Evolutionary conservation across 148 eudicot species (phyloP).

Genomic region (Nyssa sinensis): DNA sequence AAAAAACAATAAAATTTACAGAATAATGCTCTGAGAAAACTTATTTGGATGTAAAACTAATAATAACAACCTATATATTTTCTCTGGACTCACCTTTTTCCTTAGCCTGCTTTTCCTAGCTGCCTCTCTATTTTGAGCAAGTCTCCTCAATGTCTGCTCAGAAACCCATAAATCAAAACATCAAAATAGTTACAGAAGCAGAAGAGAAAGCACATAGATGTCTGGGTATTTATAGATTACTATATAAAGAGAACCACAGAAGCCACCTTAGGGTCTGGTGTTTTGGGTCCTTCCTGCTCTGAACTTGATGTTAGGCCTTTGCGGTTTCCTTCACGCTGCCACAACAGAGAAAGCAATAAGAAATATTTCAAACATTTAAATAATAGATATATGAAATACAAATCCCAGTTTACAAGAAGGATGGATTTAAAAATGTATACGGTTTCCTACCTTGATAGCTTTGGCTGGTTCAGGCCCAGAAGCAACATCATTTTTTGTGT

Average conservation of each 20-base stretch:
- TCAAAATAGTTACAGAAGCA: neutral
- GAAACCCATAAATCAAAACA: conserved; percentile 18
- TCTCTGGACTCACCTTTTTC: conserved; percentile 65
- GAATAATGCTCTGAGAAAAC: neutral
- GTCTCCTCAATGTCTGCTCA: conserved; percentile 88
- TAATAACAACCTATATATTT: neutral
- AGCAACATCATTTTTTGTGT: conserved; percentile 34
- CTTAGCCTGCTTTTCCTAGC: conserved; percentile 99
- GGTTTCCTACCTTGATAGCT: conserved; percentile 54
- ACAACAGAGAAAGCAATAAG: neutral
- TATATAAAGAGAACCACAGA: no score
- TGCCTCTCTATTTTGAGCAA: conserved; percentile 99
- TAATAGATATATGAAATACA: neutral
- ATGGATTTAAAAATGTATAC: neutral
- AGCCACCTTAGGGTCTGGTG: conserved; percentile 85
- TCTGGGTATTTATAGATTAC: neutral
- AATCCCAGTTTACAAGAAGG: conserved; percentile 18
- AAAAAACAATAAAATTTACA: neutral
- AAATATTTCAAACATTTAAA: no score
- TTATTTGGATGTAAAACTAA: neutral
- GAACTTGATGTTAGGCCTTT: conserved; percentile 73
- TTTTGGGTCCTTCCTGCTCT: conserved; percentile 76
- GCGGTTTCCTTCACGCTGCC: conserved; percentile 91
- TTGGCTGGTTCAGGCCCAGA: conserved; percentile 43
- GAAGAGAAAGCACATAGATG: neutral